These are phyloP conservation scores for Penicillium manginii DNA, from an alignment of 495 filamentous ascomycete species.

Conservation along the genomic window DNA sequence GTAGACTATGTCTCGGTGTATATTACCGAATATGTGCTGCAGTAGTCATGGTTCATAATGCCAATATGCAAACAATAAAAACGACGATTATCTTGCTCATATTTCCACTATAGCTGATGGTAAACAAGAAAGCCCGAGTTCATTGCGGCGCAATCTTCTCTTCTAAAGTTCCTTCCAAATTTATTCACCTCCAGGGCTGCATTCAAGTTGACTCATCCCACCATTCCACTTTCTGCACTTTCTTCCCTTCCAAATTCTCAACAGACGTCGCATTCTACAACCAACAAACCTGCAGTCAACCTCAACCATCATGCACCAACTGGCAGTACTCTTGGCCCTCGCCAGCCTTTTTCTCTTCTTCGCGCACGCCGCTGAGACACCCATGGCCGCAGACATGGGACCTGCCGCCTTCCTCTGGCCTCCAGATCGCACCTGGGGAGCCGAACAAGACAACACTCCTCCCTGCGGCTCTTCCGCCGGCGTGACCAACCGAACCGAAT, in stretches of 20 bases:
- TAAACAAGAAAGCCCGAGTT: too few relatives aligned
- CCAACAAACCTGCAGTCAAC: too few relatives aligned
- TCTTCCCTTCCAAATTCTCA: background rate
- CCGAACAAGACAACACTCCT: conserved; percentile 46
- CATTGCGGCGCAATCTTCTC: background rate
- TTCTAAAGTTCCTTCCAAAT: background rate
- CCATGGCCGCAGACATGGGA: conserved; percentile 46
- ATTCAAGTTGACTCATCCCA: background rate
- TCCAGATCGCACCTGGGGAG: conserved; percentile 48
- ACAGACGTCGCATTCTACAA: too few relatives aligned
- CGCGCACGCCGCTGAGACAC: conserved; percentile 1
- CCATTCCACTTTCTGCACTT: background rate
- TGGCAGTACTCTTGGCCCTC: conserved; percentile 13
- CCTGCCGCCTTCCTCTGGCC: conserved; percentile 60
- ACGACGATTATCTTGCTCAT: too few relatives aligned
- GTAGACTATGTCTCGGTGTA: too few relatives aligned
- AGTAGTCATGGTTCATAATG: too few relatives aligned
- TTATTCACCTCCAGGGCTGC: too few relatives aligned
- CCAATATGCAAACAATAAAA: too few relatives aligned
- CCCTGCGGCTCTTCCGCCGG: conserved; percentile 51
- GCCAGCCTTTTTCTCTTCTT: conserved; percentile 9
- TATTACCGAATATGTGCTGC: too few relatives aligned
- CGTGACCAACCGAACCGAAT: conserved; percentile 45
- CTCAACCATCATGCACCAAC: conserved; percentile 7
- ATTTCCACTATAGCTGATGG: too few relatives aligned